phyloP scores from a whole-genome alignment of 495 filamentous ascomycete genomes.

The Tuber brumale region DNA sequence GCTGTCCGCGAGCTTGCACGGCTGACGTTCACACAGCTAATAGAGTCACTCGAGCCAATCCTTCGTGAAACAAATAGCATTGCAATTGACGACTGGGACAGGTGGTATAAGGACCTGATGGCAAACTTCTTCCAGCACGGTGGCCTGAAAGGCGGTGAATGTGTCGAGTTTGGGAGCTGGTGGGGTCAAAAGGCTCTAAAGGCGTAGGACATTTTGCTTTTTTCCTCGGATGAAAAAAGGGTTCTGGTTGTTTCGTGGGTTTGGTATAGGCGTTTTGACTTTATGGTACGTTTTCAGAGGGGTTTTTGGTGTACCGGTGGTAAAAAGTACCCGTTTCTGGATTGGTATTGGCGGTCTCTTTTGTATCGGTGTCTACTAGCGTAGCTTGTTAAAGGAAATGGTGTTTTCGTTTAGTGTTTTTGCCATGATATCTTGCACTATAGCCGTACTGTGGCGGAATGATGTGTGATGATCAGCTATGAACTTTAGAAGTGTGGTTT shows the following conservation, averaged over 20 bases:
- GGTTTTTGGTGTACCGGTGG: slow-evolving; percentile 1
- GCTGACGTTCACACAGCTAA: slow-evolving; percentile 74
- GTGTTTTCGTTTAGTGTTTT: neutral
- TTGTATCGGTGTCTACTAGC: neutral
- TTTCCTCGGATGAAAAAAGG: neutral
- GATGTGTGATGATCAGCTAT: neutral
- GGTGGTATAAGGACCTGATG: slow-evolving; percentile 83
- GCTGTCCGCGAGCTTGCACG: slow-evolving; percentile 73
- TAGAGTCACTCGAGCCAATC: slow-evolving; percentile 78
- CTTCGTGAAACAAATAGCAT: slow-evolving; percentile 76
- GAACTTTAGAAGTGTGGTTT: neutral
- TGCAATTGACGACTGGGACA: slow-evolving; percentile 85
- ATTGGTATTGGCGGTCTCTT: neutral
- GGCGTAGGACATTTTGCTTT: neutral
- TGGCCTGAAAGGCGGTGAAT: slow-evolving; percentile 76
- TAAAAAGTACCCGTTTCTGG: neutral
- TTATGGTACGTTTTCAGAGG: neutral
- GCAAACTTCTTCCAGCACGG: slow-evolving; percentile 70
- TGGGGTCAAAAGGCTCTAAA: slow-evolving; percentile 61
- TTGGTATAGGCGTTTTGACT: neutral
- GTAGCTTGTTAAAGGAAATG: neutral
- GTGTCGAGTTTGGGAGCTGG: slow-evolving; percentile 90
- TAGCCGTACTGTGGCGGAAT: neutral
- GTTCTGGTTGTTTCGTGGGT: neutral
- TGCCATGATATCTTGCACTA: neutral